Percentiles rank a stretch among this genome's conserved stretches.
phyloP scores from a whole-genome alignment of 2,329 filamentous ascomycete species.

The Akanthomyces muscarius region DNA sequence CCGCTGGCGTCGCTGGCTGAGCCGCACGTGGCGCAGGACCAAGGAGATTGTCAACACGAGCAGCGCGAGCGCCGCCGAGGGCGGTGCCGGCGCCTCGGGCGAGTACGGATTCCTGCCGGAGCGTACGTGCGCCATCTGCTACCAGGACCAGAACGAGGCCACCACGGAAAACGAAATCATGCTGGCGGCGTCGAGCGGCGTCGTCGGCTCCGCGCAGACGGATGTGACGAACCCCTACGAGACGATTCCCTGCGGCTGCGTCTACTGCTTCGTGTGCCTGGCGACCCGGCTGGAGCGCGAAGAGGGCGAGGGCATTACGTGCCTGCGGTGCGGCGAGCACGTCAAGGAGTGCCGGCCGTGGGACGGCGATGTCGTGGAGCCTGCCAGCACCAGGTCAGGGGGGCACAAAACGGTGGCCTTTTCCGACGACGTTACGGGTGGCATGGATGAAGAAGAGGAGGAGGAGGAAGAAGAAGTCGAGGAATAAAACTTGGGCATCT shows the following conservation, averaged over 20 bases:
- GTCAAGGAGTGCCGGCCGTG: slow-evolving; percentile 86
- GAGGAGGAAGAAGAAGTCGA: neutral
- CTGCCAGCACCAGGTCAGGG: slow-evolving; percentile 37
- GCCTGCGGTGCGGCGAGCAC: slow-evolving; percentile 79
- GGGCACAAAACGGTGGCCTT: slow-evolving; percentile 59
- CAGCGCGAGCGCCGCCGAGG: slow-evolving; percentile 35
- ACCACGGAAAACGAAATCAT: slow-evolving; percentile 73
- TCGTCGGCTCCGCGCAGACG: slow-evolving; percentile 82
- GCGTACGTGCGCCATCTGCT: slow-evolving; percentile 93
- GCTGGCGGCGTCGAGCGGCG: slow-evolving; percentile 66
- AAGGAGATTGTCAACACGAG: slow-evolving; percentile 56
- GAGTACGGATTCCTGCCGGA: slow-evolving; percentile 85
- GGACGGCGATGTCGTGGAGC: slow-evolving; percentile 80
- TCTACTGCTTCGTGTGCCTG: slow-evolving; percentile 97
- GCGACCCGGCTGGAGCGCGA: slow-evolving; percentile 85
- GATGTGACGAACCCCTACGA: slow-evolving; percentile 97
- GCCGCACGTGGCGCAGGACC: slow-evolving; percentile 78
- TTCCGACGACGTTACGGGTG: slow-evolving; percentile 48
- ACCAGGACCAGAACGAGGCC: slow-evolving; percentile 82
- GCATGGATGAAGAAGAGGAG: slow-evolving; percentile 26
- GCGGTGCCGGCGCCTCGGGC: slow-evolving; percentile 55
- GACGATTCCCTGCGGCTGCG: slow-evolving; percentile 78
- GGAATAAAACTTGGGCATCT: neutral
- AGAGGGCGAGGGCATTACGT: slow-evolving; percentile 91
- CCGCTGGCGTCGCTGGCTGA: slow-evolving; percentile 87